A percentile compares a stretch with the other conserved stretches of the same genome.
phyloP scores from a whole-genome alignment of 495 filamentous ascomycete genomes.

The Friedmanniomyces simplex region DNA sequence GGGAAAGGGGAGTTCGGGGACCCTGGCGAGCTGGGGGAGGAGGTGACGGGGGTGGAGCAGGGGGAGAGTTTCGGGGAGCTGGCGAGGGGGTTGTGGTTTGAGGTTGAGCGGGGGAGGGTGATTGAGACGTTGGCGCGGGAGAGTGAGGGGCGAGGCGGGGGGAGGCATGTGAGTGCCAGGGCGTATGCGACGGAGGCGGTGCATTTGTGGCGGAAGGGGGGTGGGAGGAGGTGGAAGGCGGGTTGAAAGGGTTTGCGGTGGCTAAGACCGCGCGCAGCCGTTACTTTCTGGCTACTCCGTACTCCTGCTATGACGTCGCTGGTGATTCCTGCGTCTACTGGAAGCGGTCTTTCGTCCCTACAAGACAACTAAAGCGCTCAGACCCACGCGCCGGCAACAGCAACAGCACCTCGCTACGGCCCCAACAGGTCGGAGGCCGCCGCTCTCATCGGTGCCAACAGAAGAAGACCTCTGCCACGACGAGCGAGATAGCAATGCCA shows the following conservation, averaged over 20 bases:
- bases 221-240: conserved; percentile 40
- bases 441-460: no score
- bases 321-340: no score
- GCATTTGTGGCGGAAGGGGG: conserved; percentile 82
- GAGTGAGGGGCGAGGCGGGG: conserved; percentile 40
- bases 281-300: no score
- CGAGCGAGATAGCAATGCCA: no score
- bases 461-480: no score
- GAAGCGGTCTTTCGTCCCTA: no score
- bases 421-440: no score
- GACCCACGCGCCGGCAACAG: no score
- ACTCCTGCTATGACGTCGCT: no score
- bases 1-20: conserved; percentile 67
- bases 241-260: conserved; percentile 3
- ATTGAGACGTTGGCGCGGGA: conserved; percentile 59
- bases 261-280: no score
- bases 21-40: conserved; percentile 14
- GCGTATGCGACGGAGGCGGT: conserved; percentile 82
- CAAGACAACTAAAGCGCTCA: no score
- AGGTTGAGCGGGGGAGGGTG: conserved; percentile 66
- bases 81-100: conserved; percentile 31
- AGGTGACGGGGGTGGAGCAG: conserved; percentile 15
- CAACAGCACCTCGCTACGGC: no score
- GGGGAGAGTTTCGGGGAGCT: conserved; percentile 26
- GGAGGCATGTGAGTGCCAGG: conserved; percentile 52